Percentiles rank a stretch among this genome's conserved stretches.
Evolutionary conservation across 192 early-diverging fungal species (phyloP).

Genomic region (Dispira parvispora): DNA sequence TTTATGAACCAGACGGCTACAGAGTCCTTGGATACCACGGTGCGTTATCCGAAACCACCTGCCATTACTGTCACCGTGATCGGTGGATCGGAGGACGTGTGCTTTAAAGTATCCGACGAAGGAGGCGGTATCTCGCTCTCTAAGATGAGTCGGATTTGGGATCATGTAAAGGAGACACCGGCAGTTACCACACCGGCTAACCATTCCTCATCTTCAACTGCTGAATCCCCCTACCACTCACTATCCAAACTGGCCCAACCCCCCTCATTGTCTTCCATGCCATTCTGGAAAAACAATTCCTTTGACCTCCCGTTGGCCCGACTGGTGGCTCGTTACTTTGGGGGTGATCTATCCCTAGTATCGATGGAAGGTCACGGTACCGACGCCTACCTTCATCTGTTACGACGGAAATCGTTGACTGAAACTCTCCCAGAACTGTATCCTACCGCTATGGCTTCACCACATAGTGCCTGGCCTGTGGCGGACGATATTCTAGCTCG

Average conservation of each 20-base stretch:
- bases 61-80: slow-evolving; percentile 34
- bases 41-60: slow-evolving; percentile 16
- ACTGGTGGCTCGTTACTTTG: slow-evolving; percentile 69
- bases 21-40: background rate
- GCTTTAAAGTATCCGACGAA: slow-evolving; percentile 45
- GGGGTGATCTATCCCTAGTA: slow-evolving; percentile 83
- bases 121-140: slow-evolving; percentile 42
- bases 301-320: slow-evolving; percentile 14
- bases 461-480: background rate
- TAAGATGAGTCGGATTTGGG: slow-evolving; percentile 37
- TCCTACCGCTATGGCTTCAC: background rate
- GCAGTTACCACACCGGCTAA: slow-evolving; percentile 18
- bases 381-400: slow-evolving; percentile 89
- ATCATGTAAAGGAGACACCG: slow-evolving; percentile 22
- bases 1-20: background rate
- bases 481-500: slow-evolving; percentile 1
- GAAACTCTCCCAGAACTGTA: slow-evolving; percentile 53
- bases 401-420: slow-evolving; percentile 72
- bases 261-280: slow-evolving; percentile 37
- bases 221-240: slow-evolving; percentile 18
- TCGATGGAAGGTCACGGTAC: slow-evolving; percentile 93
- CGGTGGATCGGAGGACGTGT: slow-evolving; percentile 40
- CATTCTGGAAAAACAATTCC: slow-evolving; percentile 20
- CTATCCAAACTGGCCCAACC: slow-evolving; percentile 29
- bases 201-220: slow-evolving; percentile 19